Base-by-base conservation (phyloP, 106 monocot species). In the Dioscorea zingiberensis region DNA sequence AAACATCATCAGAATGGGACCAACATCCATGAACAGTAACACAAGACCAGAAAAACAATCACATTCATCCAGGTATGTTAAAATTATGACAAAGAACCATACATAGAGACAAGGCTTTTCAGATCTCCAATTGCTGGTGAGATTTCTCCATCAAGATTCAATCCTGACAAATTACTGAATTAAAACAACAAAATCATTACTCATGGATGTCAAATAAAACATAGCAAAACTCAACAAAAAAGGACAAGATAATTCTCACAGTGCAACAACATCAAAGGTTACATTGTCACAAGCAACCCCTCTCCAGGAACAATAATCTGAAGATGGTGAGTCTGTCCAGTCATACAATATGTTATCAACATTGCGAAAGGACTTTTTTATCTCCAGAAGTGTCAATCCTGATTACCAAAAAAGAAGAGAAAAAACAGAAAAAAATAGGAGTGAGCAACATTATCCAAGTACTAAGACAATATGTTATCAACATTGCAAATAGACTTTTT, bases 131-230 rank as follows among this genome's bases (percentile, higher is more conserved):
- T 76, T 2, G 83, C 79, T 5, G 91, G 95, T 12, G 95, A 85
- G 28, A 97, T 88, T 59, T 91, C 95, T 13, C 95, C 95, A 57
- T 85, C 79, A 22, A 97, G 83, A 74, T 86, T 88, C 53, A 91
- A 76, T 14, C 85, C 83, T 7, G 95, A 97, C 3, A 97, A 74
- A 66, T 97, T 97, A 17, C 95, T 97, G 71, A 71, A 81, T 38
- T 59, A 57, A 58, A 18, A 63, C 13, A 63, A 12, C 22, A 9
- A 59, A 21, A 54, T 14, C 8, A 30, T 63, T 63, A 44, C 4
- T 0, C 18, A 44, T 46, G 46, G 21, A 14, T 38, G 18, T 7
- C 11, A 61, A 44, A 70, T 7, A 51, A 45, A 54, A 7, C 1
- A 32, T 67, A 25, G 14, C 25, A 7, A n/a, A 22, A 23, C 10